These are phyloP conservation scores for Eimeria acervulina DNA, from an alignment of 169 alveolate species.

Conservation along the genomic window DNA sequence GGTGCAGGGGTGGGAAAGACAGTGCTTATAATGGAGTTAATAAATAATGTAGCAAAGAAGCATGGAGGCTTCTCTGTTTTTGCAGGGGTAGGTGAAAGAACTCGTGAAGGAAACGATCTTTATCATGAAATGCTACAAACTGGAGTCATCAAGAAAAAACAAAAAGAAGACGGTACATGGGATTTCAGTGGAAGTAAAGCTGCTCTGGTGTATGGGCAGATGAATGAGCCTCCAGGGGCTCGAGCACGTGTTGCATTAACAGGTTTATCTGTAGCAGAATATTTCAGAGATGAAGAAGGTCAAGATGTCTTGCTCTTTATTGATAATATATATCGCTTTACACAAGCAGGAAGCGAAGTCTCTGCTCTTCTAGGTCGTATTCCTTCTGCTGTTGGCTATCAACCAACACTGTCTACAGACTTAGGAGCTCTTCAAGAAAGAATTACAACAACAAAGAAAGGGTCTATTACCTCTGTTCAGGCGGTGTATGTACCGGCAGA, in stretches of 20 bases:
- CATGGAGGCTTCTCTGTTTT: constrained; percentile 99
- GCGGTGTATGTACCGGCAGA: constrained; percentile 99
- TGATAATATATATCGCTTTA: constrained; percentile 98
- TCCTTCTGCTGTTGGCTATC: constrained; percentile 99
- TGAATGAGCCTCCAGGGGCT: constrained; percentile 99
- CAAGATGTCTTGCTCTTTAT: constrained; percentile 97
- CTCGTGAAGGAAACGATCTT: constrained; percentile 99
- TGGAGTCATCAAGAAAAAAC: constrained; percentile 75
- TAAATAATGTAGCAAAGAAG: constrained; percentile 98
- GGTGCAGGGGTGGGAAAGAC: constrained; percentile 99
- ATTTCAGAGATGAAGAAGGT: constrained; percentile 98
- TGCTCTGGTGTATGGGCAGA: constrained; percentile 98
- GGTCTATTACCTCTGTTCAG: constrained; percentile 98
- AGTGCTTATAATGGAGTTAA: constrained; percentile 98
- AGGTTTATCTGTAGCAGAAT: constrained; percentile 99
- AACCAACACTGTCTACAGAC: constrained; percentile 99
- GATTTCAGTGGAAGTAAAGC: constrained; percentile 97
- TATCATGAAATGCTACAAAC: constrained; percentile 97
- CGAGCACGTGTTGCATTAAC: constrained; percentile 98
- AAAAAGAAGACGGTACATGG: constrained; percentile 87
- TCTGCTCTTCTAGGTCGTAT: constrained; percentile 98
- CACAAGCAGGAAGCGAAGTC: constrained; percentile 99
- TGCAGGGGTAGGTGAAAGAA: constrained; percentile 99
- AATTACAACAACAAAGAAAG: constrained; percentile 98
- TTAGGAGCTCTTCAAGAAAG: constrained; percentile 98